Conservation (phyloP, 768 basidiomycete species). For the Boletus sp. region DNA sequence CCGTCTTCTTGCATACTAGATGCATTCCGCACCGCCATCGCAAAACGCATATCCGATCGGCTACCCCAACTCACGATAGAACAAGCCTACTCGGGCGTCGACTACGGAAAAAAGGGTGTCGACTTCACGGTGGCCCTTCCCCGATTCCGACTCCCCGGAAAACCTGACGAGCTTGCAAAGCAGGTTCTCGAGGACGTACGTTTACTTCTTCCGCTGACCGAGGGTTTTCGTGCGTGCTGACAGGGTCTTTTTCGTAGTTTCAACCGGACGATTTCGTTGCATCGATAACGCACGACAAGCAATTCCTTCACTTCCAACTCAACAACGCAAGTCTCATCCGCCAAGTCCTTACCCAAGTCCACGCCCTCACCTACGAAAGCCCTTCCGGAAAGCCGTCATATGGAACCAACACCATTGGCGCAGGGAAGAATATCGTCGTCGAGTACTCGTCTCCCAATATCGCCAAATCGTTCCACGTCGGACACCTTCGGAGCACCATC, state of each 20-base stretch:
- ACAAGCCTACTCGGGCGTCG: slow-evolving; percentile 80
- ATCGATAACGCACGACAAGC: slow-evolving; percentile 64
- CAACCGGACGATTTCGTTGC: slow-evolving; percentile 78
- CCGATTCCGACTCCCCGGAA: slow-evolving; percentile 84
- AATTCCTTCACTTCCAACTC: slow-evolving; percentile 82
- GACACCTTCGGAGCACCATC: slow-evolving; percentile 96
- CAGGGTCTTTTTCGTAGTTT: slow-evolving; percentile 52
- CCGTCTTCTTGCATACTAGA: slow-evolving; percentile 69
- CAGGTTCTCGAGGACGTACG: slow-evolving; percentile 73
- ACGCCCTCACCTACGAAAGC: slow-evolving; percentile 63
- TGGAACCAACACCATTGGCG: slow-evolving; percentile 74
- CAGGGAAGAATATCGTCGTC: slow-evolving; percentile 80
- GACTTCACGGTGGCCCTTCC: slow-evolving; percentile 92
- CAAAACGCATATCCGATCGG: slow-evolving; percentile 64
- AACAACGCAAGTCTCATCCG: slow-evolving; percentile 63
- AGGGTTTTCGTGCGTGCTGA: slow-evolving; percentile 1
- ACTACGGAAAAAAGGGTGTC: slow-evolving; percentile 90
- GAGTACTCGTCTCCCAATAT: slow-evolving; percentile 98
- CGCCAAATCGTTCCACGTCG: slow-evolving; percentile 97
- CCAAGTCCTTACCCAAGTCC: slow-evolving; percentile 69
- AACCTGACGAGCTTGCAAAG: slow-evolving; percentile 73
- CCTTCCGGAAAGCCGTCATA: slow-evolving; percentile 66
- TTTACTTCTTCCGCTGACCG: not conserved
- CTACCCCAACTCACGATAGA: slow-evolving; percentile 66
- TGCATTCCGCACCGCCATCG: slow-evolving; percentile 79